A percentile compares a stretch with the other conserved stretches of the same genome.
Conservation (phyloP, 2,329 filamentous ascomycete species). For the Dothideomycetes sp. region DNA sequence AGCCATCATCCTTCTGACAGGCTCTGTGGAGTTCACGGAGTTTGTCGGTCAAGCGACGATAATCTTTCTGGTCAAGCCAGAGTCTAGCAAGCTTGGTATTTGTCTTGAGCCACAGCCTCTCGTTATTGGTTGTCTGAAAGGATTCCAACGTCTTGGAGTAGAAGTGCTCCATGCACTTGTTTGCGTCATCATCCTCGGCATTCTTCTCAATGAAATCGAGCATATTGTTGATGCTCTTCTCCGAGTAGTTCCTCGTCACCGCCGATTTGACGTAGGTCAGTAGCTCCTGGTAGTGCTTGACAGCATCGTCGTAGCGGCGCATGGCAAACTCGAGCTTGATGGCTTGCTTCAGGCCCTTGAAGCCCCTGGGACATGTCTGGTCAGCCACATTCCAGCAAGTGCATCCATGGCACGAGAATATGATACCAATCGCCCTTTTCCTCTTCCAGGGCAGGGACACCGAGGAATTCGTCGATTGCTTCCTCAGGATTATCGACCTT, state of each 20-base stretch:
- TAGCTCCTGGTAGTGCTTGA: slow-evolving; percentile 86
- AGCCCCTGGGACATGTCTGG: slow-evolving; percentile 47
- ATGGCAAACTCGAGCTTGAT: slow-evolving; percentile 95
- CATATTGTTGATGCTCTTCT: slow-evolving; percentile 99
- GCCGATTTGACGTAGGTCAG: slow-evolving; percentile 95
- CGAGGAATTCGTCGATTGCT: slow-evolving; percentile 86
- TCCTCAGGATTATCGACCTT: slow-evolving; percentile 79
- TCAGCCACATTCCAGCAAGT: slow-evolving; percentile 2
- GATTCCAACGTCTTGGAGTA: slow-evolving; percentile 88
- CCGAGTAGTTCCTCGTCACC: slow-evolving; percentile 94
- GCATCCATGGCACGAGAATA: neutral
- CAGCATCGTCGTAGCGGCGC: slow-evolving; percentile 78
- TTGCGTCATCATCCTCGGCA: slow-evolving; percentile 58
- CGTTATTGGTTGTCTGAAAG: slow-evolving; percentile 96
- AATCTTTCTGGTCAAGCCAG: slow-evolving; percentile 85
- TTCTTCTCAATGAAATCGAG: slow-evolving; percentile 95
- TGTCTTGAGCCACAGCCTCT: slow-evolving; percentile 93
- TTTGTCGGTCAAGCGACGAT: slow-evolving; percentile 67
- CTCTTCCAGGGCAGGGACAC: slow-evolving; percentile 68
- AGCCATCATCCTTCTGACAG: slow-evolving; percentile 78
- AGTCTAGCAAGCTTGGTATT: slow-evolving; percentile 93
- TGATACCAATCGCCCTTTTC: slow-evolving; percentile 85
- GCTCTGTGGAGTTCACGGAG: slow-evolving; percentile 79
- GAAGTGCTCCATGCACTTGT: slow-evolving; percentile 83
- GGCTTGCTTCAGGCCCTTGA: slow-evolving; percentile 95